A percentile compares a stretch with the other conserved stretches of the same genome.
These are phyloP conservation scores for Tetrahymena thermophila DNA, from an alignment of 73 alveolate species.

Conservation along the genomic window DNA sequence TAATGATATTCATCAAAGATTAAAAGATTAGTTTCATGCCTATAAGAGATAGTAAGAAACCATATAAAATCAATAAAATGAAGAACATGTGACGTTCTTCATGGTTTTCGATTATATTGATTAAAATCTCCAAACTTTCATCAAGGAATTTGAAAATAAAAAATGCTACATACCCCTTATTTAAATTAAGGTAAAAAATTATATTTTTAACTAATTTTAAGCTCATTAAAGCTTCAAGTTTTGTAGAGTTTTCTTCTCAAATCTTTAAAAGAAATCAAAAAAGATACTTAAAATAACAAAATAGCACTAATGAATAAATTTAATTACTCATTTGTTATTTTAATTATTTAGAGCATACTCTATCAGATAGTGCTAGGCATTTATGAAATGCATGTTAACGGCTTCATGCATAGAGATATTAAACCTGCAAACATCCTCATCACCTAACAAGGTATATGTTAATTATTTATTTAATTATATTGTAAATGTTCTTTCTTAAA, in stretches of 20 bases:
- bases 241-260: neutral
- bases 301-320: neutral
- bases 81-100: neutral
- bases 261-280: too few relatives aligned
- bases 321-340: neutral
- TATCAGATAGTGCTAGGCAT: neutral
- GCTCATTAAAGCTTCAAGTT: neutral
- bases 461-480: too few relatives aligned
- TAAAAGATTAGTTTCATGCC: neutral
- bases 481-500: too few relatives aligned
- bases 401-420: neutral
- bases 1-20: neutral
- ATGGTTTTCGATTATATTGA: neutral
- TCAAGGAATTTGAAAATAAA: too few relatives aligned
- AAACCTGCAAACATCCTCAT: neutral
- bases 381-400: neutral
- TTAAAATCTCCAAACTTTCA: too few relatives aligned
- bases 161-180: neutral
- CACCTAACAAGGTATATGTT: neutral
- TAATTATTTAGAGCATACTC: neutral
- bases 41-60: neutral
- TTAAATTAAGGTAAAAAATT: neutral
- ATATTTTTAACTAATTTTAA: neutral
- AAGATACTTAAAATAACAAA: neutral
- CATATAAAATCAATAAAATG: too few relatives aligned